Conservation (phyloP, 2,329 filamentous ascomycete genomes). For the Raffaelea albimanens region DNA sequence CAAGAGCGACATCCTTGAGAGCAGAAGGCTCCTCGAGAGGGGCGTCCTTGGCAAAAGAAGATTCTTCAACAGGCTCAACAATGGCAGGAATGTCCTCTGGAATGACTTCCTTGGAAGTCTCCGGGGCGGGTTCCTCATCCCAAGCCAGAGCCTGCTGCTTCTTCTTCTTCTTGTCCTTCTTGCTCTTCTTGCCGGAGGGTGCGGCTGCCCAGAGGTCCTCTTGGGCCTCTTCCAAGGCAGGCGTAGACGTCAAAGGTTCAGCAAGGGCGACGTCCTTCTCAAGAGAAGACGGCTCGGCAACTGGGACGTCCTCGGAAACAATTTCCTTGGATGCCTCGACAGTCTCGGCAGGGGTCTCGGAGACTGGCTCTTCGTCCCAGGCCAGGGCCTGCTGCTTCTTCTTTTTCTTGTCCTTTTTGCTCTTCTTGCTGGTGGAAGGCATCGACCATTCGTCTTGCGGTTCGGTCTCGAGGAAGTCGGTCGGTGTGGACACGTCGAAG, state of each 20-base stretch:
- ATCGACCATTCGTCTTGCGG: too few relatives aligned
- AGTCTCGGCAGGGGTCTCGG: neutral
- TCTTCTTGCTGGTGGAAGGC: too few relatives aligned
- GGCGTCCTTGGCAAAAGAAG: too few relatives aligned
- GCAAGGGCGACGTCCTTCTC: too few relatives aligned
- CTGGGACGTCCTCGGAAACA: too few relatives aligned
- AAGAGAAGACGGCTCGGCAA: too few relatives aligned
- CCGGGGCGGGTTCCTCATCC: neutral
- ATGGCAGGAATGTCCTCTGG: neutral
- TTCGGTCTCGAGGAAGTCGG: too few relatives aligned
- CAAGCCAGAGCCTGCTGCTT: neutral
- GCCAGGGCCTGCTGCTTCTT: neutral
- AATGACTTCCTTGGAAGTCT: neutral
- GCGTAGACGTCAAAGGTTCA: too few relatives aligned
- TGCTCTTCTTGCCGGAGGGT: neutral
- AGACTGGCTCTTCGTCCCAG: neutral
- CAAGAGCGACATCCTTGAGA: neutral
- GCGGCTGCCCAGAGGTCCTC: neutral
- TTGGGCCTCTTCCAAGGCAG: too few relatives aligned
- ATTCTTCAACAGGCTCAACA: too few relatives aligned
- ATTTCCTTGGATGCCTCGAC: neutral
- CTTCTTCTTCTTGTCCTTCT: neutral
- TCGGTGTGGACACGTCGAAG: too few relatives aligned
- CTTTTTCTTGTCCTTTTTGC: too few relatives aligned
- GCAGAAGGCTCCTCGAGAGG: neutral